Percentiles rank a stretch among this genome's conserved stretches.
These are phyloP conservation scores for Hirsutella minnesotensis DNA, from an alignment of 2,329 filamentous ascomycete species.

Conservation along the genomic window DNA sequence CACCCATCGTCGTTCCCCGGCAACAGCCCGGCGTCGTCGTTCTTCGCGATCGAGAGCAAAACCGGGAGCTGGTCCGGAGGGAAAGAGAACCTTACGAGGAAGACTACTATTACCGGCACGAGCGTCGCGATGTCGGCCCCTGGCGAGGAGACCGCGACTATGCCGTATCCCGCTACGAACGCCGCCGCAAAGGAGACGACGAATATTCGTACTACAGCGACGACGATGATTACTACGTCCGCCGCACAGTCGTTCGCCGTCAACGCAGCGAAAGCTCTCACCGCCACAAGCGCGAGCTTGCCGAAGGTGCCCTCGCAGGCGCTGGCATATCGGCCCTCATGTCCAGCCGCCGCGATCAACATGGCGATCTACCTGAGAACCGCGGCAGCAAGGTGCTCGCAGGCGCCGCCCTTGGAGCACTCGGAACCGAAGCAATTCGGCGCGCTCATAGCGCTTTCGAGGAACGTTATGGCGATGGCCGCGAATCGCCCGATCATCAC, in stretches of 20 bases:
- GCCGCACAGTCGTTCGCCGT: slow-evolving; percentile 33
- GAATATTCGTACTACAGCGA: slow-evolving; percentile 24
- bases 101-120: slow-evolving; percentile 40
- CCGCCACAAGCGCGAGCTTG: slow-evolving; percentile 46
- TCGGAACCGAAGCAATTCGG: slow-evolving; percentile 49
- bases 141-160: slow-evolving; percentile 23
- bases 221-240: slow-evolving; percentile 36
- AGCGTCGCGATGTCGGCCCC: slow-evolving; percentile 29
- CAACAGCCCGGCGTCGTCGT: slow-evolving; percentile 33
- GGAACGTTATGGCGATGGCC: slow-evolving; percentile 32
- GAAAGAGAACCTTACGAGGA: slow-evolving; percentile 28
- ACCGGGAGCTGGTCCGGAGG: slow-evolving; percentile 19
- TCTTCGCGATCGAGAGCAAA: slow-evolving; percentile 28
- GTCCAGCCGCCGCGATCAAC: slow-evolving; percentile 38
- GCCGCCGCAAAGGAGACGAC: slow-evolving; percentile 27
- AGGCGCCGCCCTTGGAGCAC: slow-evolving; percentile 49
- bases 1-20: slow-evolving; percentile 37
- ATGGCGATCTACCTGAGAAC: slow-evolving; percentile 37
- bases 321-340: slow-evolving; percentile 50
- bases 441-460: slow-evolving; percentile 51
- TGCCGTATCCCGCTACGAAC: slow-evolving; percentile 23
- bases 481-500: slow-evolving; percentile 26
- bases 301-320: slow-evolving; percentile 53
- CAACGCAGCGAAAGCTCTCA: slow-evolving; percentile 38
- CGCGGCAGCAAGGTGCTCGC: slow-evolving; percentile 47